These are phyloP conservation scores for Soucietia sequanensis DNA, from an alignment of 805 yeast species.

Conservation along the genomic window DNA sequence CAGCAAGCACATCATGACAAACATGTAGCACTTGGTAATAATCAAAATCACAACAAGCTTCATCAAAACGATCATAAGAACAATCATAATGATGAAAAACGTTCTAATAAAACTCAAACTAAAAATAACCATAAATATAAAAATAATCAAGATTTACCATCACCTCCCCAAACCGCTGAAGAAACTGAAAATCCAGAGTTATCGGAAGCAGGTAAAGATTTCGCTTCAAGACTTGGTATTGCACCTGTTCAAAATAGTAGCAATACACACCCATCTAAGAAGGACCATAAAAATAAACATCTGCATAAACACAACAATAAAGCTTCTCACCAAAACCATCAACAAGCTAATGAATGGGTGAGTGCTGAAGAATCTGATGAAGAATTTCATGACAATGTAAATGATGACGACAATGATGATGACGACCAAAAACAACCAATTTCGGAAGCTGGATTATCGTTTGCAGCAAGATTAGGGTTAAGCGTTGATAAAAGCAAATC, in stretches of 20 bases:
- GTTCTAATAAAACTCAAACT: constrained; percentile 1
- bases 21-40: no score
- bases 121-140: neutral
- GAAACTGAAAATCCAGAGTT: constrained; percentile 8
- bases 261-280: neutral
- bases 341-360: no score
- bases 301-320: no score
- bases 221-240: constrained; percentile 14
- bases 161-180: constrained; percentile 1
- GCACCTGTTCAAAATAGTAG: neutral
- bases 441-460: constrained; percentile 29
- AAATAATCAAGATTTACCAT: neutral
- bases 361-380: neutral
- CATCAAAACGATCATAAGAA: constrained; percentile 1
- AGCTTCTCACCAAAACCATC: no score
- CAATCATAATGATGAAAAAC: no score
- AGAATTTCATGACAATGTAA: neutral
- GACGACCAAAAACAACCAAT: constrained; percentile 21
- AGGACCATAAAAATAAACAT: no score
- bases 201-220: constrained; percentile 15
- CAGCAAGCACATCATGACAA: no score
- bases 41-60: constrained; percentile 3
- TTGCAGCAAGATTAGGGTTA: constrained; percentile 29
- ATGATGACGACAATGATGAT: constrained; percentile 6
- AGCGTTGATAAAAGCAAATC: constrained; percentile 8